These are phyloP conservation scores for Globisporangium nodosum DNA, from an alignment of 352 stramenopile genomes.

Conservation along the genomic window DNA sequence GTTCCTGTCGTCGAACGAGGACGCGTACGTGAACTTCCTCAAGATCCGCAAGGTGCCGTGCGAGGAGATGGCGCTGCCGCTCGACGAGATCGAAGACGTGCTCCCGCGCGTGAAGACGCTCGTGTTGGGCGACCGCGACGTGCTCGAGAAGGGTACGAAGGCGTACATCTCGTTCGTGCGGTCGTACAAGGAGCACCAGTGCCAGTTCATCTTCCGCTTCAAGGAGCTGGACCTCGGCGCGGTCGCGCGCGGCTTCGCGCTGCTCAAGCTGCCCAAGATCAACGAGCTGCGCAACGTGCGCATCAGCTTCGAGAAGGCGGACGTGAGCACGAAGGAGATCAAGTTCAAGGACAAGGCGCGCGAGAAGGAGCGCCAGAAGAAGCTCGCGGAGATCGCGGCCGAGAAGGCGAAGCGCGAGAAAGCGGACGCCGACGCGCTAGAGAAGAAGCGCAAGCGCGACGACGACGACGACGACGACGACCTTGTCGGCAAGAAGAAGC, in stretches of 20 bases:
- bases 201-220: constrained; percentile 98
- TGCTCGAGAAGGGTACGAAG: constrained; percentile 98
- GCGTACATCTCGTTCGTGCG: constrained; percentile 98
- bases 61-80: constrained; percentile 58
- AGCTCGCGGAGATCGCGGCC: constrained; percentile 72
- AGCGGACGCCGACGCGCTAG: constrained; percentile 37
- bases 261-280: constrained; percentile 83
- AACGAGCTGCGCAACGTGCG: constrained; percentile 80
- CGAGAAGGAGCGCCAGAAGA: constrained; percentile 96
- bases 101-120: constrained; percentile 87
- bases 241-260: constrained; percentile 83
- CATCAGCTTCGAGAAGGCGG: constrained; percentile 80
- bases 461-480: constrained; percentile 38
- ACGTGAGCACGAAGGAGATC: constrained; percentile 91
- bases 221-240: constrained; percentile 94
- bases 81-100: constrained; percentile 73
- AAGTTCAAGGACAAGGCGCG: constrained; percentile 94
- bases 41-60: constrained; percentile 93
- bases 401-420: constrained; percentile 67
- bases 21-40: constrained; percentile 96
- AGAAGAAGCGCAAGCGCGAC: constrained; percentile 61
- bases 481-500: constrained; percentile 50
- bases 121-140: constrained; percentile 91
- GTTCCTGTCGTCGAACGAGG: constrained; percentile 96
- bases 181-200: constrained; percentile 99